phyloP scores from a whole-genome alignment of 441 rosid species.

The Gossypium schwendimanii region DNA sequence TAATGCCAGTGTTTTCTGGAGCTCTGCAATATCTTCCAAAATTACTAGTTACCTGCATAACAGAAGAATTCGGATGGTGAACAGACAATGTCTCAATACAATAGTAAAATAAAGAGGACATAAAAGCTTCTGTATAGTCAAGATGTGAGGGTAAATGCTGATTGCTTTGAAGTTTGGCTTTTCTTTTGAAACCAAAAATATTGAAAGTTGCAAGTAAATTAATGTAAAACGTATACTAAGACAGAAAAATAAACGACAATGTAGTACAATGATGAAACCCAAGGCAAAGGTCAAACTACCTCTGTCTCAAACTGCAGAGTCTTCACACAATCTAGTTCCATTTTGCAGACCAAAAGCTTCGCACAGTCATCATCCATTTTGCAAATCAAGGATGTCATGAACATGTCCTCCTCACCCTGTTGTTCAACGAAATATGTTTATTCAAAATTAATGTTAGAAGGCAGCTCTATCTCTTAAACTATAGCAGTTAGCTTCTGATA shows the following conservation, averaged over 20 bases:
- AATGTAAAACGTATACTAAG: not conserved
- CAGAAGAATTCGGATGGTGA: constrained; percentile 13
- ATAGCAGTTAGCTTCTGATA: not conserved
- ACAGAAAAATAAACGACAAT: not conserved
- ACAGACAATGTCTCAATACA: not conserved
- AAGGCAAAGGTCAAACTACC: constrained; percentile 35
- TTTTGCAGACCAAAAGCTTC: constrained; percentile 82
- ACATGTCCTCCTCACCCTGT: constrained; percentile 75
- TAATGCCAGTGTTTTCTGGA: constrained; percentile 32
- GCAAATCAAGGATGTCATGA: constrained; percentile 89
- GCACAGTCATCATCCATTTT: constrained; percentile 65
- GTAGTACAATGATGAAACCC: not conserved
- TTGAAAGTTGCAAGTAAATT: not conserved
- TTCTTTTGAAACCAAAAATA: not conserved
- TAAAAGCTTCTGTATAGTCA: not conserved
- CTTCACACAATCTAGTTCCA: constrained; percentile 84
- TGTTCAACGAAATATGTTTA: constrained; percentile 15
- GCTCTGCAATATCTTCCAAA: constrained; percentile 25
- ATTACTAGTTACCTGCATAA: constrained; percentile 46
- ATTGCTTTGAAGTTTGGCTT: not conserved
- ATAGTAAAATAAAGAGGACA: not conserved
- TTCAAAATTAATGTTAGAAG: not conserved
- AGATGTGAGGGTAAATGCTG: not conserved
- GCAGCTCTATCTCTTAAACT: constrained; percentile 1
- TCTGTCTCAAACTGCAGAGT: constrained; percentile 83